Conservation (phyloP, 2,329 filamentous ascomycete genomes). For the Xylariaceae sp. region DNA sequence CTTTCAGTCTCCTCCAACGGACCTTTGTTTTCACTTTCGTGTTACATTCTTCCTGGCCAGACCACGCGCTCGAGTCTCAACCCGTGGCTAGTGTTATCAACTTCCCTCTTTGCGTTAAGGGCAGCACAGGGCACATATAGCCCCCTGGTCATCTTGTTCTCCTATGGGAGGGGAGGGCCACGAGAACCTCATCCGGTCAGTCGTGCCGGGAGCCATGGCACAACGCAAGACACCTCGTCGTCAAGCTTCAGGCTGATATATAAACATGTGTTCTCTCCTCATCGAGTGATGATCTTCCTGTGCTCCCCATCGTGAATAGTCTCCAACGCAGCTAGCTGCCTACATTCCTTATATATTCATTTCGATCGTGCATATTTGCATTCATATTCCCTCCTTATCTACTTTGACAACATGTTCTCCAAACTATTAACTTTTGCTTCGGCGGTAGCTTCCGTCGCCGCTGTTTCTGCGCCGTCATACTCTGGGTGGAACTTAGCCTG, state of each 20-base stretch:
- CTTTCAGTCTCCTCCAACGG: not conserved
- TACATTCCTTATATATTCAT: conserved; percentile 20
- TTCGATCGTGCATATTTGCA: conserved; percentile 21
- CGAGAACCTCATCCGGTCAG: conserved; percentile 21
- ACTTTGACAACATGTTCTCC: conserved; percentile 19
- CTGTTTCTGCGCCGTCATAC: conserved; percentile 33
- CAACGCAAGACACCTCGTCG: conserved; percentile 1
- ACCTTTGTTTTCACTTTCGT: conserved; percentile 1
- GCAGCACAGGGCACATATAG: conserved; percentile 12
- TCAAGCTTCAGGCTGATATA: conserved; percentile 10
- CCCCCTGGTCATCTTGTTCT: conserved; percentile 20
- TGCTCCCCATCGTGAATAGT: conserved; percentile 16
- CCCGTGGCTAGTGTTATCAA: conserved; percentile 8
- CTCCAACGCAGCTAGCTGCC: conserved; percentile 20
- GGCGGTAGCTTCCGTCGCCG: conserved; percentile 15
- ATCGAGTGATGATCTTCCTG: conserved; percentile 20
- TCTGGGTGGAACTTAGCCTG: conserved; percentile 41
- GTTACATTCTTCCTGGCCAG: conserved; percentile 15
- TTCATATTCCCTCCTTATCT: conserved; percentile 7
- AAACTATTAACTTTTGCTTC: conserved; percentile 21
- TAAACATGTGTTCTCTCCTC: conserved; percentile 7
- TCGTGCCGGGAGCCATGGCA: conserved; percentile 6
- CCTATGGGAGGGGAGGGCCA: conserved; percentile 18
- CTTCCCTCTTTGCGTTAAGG: conserved; percentile 15
- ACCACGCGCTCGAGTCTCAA: conserved; percentile 10